Conservation (phyloP, 257 asterid genomes). For the Cordia subcordata region DNA sequence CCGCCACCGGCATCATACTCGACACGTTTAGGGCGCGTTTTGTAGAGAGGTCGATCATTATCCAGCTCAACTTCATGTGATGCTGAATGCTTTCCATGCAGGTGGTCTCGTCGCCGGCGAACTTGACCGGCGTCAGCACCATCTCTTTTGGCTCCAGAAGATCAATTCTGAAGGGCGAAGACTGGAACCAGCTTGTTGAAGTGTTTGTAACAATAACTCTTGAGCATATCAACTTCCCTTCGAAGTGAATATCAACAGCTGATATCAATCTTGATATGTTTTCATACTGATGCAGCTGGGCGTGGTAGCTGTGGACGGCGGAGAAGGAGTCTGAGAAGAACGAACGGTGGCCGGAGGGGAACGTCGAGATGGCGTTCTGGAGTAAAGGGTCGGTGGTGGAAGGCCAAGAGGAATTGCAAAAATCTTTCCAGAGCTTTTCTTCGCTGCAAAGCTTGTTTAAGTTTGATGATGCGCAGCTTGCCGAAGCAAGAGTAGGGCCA, state of each 20-base stretch:
- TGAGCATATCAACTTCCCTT: slow-evolving; percentile 40
- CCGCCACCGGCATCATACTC: slow-evolving; percentile 48
- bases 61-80: slow-evolving; percentile 63
- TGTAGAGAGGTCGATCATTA: slow-evolving; percentile 45
- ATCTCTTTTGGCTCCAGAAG: slow-evolving; percentile 42
- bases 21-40: slow-evolving; percentile 60
- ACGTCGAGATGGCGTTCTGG: slow-evolving; percentile 26
- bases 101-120: slow-evolving; percentile 38
- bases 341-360: slow-evolving; percentile 62
- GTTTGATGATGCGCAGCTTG: slow-evolving; percentile 41
- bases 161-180: slow-evolving; percentile 59
- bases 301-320: slow-evolving; percentile 12
- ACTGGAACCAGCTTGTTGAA: slow-evolving; percentile 46
- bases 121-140: slow-evolving; percentile 36
- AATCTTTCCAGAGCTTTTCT: slow-evolving; percentile 49
- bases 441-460: slow-evolving; percentile 39
- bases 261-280: slow-evolving; percentile 39
- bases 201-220: slow-evolving; percentile 41
- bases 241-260: slow-evolving; percentile 61
- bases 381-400: slow-evolving; percentile 46
- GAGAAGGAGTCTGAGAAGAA: slow-evolving; percentile 63
- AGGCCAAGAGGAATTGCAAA: slow-evolving; percentile 64
- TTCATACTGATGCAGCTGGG: not conserved
- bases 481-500: slow-evolving; percentile 61
- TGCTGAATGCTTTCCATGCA: slow-evolving; percentile 30